Evolutionary conservation across 75 land plant genomes (phyloP).

Genomic region (Cunninghamia lanceolata): DNA sequence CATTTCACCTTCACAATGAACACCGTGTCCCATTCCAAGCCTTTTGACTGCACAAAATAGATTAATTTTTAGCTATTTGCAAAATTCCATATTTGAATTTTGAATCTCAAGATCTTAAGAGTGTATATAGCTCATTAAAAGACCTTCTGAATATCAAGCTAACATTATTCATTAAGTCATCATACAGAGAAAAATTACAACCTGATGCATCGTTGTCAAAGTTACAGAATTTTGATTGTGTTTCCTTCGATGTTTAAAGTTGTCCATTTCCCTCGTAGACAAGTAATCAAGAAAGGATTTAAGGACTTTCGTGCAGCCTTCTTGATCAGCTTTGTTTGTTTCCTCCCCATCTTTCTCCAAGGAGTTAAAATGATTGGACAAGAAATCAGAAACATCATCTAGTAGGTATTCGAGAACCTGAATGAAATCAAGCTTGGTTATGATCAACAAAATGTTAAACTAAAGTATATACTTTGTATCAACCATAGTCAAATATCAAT

Average conservation of each 20-base stretch:
- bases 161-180: background rate
- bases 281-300: slow-evolving; percentile 75
- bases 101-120: background rate
- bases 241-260: slow-evolving; percentile 62
- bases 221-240: slow-evolving; percentile 89
- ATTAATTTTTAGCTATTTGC: background rate
- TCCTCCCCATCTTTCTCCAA: slow-evolving; percentile 6
- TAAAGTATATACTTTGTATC: background rate
- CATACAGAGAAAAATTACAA: slow-evolving; percentile 13
- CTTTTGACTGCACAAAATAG: slow-evolving; percentile 81
- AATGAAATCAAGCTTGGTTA: slow-evolving; percentile 7
- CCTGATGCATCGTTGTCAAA: slow-evolving; percentile 99
- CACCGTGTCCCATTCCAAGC: slow-evolving; percentile 96
- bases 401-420: slow-evolving; percentile 91
- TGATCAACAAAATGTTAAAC: background rate
- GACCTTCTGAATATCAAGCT: background rate
- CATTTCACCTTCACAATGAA: slow-evolving; percentile 90
- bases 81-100: background rate
- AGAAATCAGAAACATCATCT: slow-evolving; percentile 90
- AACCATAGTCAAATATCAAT: background rate
- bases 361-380: slow-evolving; percentile 37
- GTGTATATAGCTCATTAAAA: background rate
- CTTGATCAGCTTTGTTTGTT: slow-evolving; percentile 4
- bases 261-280: slow-evolving; percentile 67
- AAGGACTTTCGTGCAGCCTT: slow-evolving; percentile 56